Evolutionary conservation across 164 flowering plant genomes (phyloP).

Genomic region (Liquidambar formosana): DNA sequence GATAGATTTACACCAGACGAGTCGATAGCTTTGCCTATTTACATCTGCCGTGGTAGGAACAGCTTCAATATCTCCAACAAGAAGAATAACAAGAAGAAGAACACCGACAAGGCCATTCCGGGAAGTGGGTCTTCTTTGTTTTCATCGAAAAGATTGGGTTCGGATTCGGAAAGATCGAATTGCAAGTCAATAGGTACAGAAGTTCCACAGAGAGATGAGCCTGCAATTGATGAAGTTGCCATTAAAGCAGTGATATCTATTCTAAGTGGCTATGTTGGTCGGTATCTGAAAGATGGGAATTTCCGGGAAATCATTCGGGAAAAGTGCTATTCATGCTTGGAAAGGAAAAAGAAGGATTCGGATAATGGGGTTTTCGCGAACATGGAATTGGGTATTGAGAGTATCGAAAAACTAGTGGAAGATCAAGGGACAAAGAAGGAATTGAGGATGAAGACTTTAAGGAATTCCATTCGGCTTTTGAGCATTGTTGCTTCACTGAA

Average conservation of each 20-base stretch:
- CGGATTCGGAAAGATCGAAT: constrained; percentile 26
- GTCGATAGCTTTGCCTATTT: constrained; percentile 36
- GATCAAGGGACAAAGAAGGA: constrained; percentile 24
- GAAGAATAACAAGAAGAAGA: not conserved
- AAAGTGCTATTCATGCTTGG: constrained; percentile 39
- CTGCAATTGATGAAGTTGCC: constrained; percentile 56
- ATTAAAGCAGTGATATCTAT: constrained; percentile 57
- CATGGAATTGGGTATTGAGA: constrained; percentile 52
- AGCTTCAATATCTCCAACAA: constrained; percentile 26
- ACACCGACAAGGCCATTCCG: constrained; percentile 13
- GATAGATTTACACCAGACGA: constrained; percentile 20
- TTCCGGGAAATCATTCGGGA: constrained; percentile 39
- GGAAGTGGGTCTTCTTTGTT: constrained; percentile 28
- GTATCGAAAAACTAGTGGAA: constrained; percentile 42
- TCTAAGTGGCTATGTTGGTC: constrained; percentile 53
- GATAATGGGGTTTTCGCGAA: constrained; percentile 37
- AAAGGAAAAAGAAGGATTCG: constrained; percentile 14
- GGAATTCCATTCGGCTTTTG: constrained; percentile 41
- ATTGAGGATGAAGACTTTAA: constrained; percentile 27
- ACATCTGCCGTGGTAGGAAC: constrained; percentile 50
- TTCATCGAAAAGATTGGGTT: constrained; percentile 26
- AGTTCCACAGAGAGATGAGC: constrained; percentile 26
- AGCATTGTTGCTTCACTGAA: constrained; percentile 48
- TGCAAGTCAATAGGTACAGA: constrained; percentile 13
- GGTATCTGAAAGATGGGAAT: constrained; percentile 38